A percentile compares a stretch with the other conserved stretches of the same genome.
phyloP scores from a whole-genome alignment of 345 rosid genomes.

The Zanthoxylum bungeanum region DNA sequence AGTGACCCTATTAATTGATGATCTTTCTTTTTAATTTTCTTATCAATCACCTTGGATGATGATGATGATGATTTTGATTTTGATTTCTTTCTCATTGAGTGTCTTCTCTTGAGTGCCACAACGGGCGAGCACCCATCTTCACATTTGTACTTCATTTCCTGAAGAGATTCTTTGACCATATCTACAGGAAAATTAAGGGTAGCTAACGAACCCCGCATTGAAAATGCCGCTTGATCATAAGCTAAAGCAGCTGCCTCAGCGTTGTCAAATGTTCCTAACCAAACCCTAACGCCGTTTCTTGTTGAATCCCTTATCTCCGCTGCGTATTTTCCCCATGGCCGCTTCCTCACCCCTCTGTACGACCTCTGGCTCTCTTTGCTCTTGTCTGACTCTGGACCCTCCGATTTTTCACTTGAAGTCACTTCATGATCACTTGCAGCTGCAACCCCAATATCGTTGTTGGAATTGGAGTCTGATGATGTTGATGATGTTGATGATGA shows the following conservation, averaged over 20 bases:
- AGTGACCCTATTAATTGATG: slow-evolving; percentile 9
- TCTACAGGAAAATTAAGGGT: slow-evolving; percentile 62
- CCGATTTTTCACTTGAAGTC: too few relatives aligned
- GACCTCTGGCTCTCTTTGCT: slow-evolving; percentile 21
- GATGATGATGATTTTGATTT: background rate
- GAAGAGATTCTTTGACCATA: slow-evolving; percentile 48
- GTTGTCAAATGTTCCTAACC: slow-evolving; percentile 77
- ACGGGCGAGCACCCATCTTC: slow-evolving; percentile 66
- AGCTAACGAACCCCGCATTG: slow-evolving; percentile 51
- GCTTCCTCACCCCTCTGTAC: slow-evolving; percentile 61
- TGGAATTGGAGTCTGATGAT: background rate
- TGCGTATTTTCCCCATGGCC: slow-evolving; percentile 80
- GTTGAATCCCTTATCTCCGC: slow-evolving; percentile 81
- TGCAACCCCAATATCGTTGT: too few relatives aligned
- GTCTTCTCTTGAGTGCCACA: slow-evolving; percentile 53
- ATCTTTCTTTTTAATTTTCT: slow-evolving; percentile 25
- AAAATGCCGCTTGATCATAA: slow-evolving; percentile 75
- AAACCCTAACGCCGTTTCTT: slow-evolving; percentile 57
- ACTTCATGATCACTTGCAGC: slow-evolving; percentile 37
- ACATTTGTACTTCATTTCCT: slow-evolving; percentile 41
- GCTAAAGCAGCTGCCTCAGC: slow-evolving; percentile 77
- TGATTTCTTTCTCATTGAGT: slow-evolving; percentile 43
- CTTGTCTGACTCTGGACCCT: background rate
- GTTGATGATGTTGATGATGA: background rate
- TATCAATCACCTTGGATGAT: slow-evolving; percentile 10